These are phyloP conservation scores for Fusarium nurragi DNA, from an alignment of 2,329 filamentous ascomycete species.

Conservation along the genomic window DNA sequence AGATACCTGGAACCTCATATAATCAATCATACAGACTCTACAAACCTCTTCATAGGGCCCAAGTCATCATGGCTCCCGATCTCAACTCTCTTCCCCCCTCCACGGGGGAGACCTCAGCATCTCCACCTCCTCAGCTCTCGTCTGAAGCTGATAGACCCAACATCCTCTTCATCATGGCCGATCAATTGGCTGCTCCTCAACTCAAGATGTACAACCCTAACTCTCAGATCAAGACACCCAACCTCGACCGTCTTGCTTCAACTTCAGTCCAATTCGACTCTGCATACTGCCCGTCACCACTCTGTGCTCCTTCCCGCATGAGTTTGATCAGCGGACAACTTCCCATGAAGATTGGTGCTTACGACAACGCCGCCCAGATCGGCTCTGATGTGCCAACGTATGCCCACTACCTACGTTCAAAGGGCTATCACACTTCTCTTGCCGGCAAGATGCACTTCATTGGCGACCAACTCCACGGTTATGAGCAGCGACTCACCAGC, in stretches of 20 bases:
- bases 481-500: slow-evolving; percentile 90
- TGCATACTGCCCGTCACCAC: slow-evolving; percentile 91
- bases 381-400: slow-evolving; percentile 88
- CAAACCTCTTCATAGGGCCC: not conserved
- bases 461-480: slow-evolving; percentile 92
- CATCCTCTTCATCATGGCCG: slow-evolving; percentile 88
- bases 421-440: slow-evolving; percentile 88
- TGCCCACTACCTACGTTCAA: slow-evolving; percentile 85
- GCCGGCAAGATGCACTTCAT: slow-evolving; percentile 99
- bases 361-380: slow-evolving; percentile 89
- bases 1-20: not conserved
- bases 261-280: slow-evolving; percentile 90
- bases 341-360: slow-evolving; percentile 90
- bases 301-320: slow-evolving; percentile 93
- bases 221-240: slow-evolving; percentile 90
- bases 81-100: slow-evolving; percentile 75
- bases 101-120: slow-evolving; percentile 44
- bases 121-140: slow-evolving; percentile 28
- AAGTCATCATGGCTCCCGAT: slow-evolving; percentile 71
- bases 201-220: slow-evolving; percentile 91
- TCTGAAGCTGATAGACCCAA: slow-evolving; percentile 51
- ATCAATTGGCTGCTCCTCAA: slow-evolving; percentile 89
- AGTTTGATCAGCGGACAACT: slow-evolving; percentile 93
- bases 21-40: not conserved
- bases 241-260: slow-evolving; percentile 84